Evolutionary conservation across 1,139 yeast species (phyloP), one percentile per base, ranked within the genome.

Genomic region (Protomyces inundatus): DNA sequence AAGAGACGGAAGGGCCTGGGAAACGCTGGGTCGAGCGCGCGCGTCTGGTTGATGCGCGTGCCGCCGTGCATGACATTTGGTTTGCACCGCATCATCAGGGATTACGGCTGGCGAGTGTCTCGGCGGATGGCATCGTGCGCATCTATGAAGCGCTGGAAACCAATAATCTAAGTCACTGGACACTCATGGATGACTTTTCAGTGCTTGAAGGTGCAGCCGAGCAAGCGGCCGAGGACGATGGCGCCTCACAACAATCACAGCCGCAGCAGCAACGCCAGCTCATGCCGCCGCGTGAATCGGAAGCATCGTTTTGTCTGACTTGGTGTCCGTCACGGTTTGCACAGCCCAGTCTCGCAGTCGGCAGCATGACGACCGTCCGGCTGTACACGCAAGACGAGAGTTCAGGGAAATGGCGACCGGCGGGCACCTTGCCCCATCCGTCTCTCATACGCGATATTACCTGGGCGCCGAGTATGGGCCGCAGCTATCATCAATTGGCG

Each of bases 291-390:
- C 83, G 87, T 55, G 89, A 88, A 70, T 77, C 90, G 66, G 98
- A 91, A 74, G 85, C 95, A 66, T 89, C 90, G 71, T 93, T 91
- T 73, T 84, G 90, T 39, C 77, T 93, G 46, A 86, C 90, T 59
- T 93, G 98, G 98, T 90, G 98, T 71, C 95, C 96, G 0, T 86
- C 97, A 0, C 84, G 89, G 72, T 88, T 88, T 68, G 82, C 88
- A 59, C 81, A 85, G 10, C 98, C 91, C 73, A 89, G 85, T 73
- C 78, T 93, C 53, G 89, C 87, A 2, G 93, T 90, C 3, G 85
- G 91, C 68, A 97, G 96, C 0, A 79, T 90, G 69, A 96, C 91
- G 71, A 95, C 87, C 72, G 97, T 95, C 0, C 85, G 85, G 69
- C 82, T 91, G 16, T 89, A 86, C 72, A 84, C 85, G 62, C 80